A percentile compares a stretch with the other conserved stretches of the same genome.
These are phyloP conservation scores for Eragrostis curvula DNA, from an alignment of 176 grass and related monocot species.

Conservation along the genomic window DNA sequence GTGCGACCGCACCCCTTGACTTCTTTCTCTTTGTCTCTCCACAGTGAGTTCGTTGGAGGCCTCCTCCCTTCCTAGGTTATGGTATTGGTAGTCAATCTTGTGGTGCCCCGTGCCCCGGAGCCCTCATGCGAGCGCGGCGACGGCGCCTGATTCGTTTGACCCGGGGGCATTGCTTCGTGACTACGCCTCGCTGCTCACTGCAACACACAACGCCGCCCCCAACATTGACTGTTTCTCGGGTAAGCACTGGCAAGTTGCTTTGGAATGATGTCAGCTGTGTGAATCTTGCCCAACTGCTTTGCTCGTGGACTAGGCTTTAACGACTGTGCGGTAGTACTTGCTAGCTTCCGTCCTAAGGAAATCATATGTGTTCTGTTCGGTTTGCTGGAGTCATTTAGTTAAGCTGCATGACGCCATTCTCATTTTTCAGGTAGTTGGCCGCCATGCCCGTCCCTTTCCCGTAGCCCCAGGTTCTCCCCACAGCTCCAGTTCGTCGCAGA, in stretches of 20 bases:
- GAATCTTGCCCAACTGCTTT: not conserved
- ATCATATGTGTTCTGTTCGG: not conserved
- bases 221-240: constrained; percentile 39
- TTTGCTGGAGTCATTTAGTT: not conserved
- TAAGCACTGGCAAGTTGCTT: not conserved
- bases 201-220: not conserved
- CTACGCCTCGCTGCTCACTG: not conserved
- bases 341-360: not conserved
- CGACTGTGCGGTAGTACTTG: too few relatives aligned
- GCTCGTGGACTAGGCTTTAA: not conserved
- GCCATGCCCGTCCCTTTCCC: constrained; percentile 21
- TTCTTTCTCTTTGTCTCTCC: not conserved
- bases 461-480: not conserved
- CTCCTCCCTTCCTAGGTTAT: not conserved
- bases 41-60: not conserved
- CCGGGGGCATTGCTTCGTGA: not conserved
- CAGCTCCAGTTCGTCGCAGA: not conserved
- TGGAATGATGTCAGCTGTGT: not conserved
- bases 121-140: not conserved
- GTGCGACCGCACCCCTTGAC: not conserved
- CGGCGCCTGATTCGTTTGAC: constrained; percentile 24
- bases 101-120: not conserved
- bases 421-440: too few relatives aligned
- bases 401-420: not conserved
- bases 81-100: constrained; percentile 20